Evolutionary conservation across 2,329 filamentous ascomycete genomes (phyloP), one percentile per base, ranked within the genome.

Genomic region (Laburnicola sp.): DNA sequence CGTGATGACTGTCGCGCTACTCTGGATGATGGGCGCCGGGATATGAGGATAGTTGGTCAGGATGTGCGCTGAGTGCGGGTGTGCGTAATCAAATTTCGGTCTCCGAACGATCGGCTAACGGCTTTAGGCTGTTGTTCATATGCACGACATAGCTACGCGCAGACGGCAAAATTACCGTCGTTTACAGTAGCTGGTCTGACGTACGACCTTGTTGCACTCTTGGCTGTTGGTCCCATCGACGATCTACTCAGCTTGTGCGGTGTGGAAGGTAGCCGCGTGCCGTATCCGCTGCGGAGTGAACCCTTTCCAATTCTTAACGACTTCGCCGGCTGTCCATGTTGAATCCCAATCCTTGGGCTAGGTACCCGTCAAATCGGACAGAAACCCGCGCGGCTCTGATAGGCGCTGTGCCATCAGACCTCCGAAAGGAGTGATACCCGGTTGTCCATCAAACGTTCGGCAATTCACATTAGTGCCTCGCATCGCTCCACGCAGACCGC

Each of bases 201-300:
- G 6, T 45, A 21, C 23, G 32, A 34, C 28, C 31, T 36, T n/a
- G 30, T 45, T 45, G 23, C 28, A 30, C 16, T n/a, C 22, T 28
- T 45, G 42, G 31, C 32, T 45, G 42, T 45, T 45, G 42, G 42
- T 35, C 23, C 31, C 31, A 45, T 45, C 31, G 42, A 28, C 38
- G 25, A 40, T 40, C 25, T 45, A 23, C 9, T 21, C 42, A 27
- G 42, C 21, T 36, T 35, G 16, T 30, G 38, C 42, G 31, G 23
- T 34, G 31, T 36, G 11, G 16, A 16, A 16, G 16, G 16, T 21
- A 45, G 42, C 22, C 42, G 31, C 31, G 31, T 35, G 16, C 16
- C 16, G 16, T 16, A 16, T 16, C 16, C 16, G 16, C 16, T 16
- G 16, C 16, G 16, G 16, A 16, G 16, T 16, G 16, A 43, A 32